Conservation (phyloP, 1,139 yeast species). For the Kodamaea anthophila region DNA sequence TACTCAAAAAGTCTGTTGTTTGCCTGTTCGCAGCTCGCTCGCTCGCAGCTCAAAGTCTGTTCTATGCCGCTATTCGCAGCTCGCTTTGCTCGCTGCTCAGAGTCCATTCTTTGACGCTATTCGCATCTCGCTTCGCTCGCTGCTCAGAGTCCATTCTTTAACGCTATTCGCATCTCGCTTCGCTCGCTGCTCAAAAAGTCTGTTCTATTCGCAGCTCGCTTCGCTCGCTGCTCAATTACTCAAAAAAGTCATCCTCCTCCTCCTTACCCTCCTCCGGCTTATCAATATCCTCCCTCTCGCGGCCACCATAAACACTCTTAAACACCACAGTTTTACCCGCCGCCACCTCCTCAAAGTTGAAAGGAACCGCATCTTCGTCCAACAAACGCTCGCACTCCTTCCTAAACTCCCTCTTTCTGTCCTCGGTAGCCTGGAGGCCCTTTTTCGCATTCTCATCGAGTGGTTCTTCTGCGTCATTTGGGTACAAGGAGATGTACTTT, state of each 20-base stretch:
- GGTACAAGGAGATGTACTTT: conserved; percentile 78
- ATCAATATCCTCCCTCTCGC: conserved; percentile 30
- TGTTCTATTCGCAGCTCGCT: neutral
- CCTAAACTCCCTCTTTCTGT: conserved; percentile 43
- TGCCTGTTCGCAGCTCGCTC: too few relatives aligned
- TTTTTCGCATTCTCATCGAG: conserved; percentile 33
- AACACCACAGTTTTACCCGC: conserved; percentile 37
- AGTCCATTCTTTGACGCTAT: too few relatives aligned
- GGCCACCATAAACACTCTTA: conserved; percentile 10
- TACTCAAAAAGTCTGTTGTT: too few relatives aligned
- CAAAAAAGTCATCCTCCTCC: conserved; percentile 42
- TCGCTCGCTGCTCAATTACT: conserved; percentile 16
- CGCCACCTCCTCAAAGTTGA: conserved; percentile 52
- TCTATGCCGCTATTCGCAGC: too few relatives aligned
- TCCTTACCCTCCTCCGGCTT: conserved; percentile 28
- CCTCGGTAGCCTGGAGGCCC: conserved; percentile 45
- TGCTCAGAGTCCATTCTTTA: too few relatives aligned
- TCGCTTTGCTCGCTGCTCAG: too few relatives aligned
- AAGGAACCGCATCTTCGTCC: conserved; percentile 48
- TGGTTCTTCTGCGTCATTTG: conserved; percentile 29
- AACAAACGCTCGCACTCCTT: conserved; percentile 46
- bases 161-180: too few relatives aligned
- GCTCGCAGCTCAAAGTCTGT: too few relatives aligned
- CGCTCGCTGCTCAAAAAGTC: too few relatives aligned
- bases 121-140: too few relatives aligned